Evolutionary conservation across 768 basidiomycete species (phyloP), one percentile per base, ranked within the genome.

Genomic region (Lactifluus subvellereus): DNA sequence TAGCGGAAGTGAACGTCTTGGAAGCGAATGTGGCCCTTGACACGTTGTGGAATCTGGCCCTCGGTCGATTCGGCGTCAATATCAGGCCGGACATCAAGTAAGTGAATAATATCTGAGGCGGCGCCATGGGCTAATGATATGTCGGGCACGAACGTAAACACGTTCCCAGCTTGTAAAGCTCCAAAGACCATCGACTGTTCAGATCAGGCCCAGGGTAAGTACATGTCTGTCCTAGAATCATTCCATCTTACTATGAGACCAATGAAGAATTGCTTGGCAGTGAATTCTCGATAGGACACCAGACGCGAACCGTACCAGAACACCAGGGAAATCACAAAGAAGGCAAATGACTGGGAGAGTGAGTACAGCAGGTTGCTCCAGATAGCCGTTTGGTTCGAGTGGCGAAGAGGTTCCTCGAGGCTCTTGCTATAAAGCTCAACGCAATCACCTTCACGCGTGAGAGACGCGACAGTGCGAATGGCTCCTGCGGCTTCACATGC

Each of bases 401-500:
- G 71, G 35, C 72, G 74, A 51, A 94, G 77, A 4, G 94, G 93
- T n/a, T 63, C 81, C 51, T 91, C 87, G 51, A 96, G 77, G 67
- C 86, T 87, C 60, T 79, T 49, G 67, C 84, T 84, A 74, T 91
- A 91, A 10, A 82, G 69, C 16, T 77, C 71, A 53, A 82, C 74
- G 69, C 89, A 91, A 64, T 94, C 89, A 38, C 86, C 81, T 71
- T 97, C 94, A 20, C 94, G 79, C 1, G 92, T 95, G 48, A 97
- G 78, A 1, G 87, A 79, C 6, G 94, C 92, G 22, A 97, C 93
- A 1, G 94, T 96, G 35, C 90, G 84, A 65, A 97, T 95, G 11
- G 94, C 81, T 7, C 82, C 87, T 32, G 92, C 91, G 40, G 92
- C 92, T 73, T 97, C 94, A 66, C 92, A 93, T 43, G 94, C 94